Evolutionary conservation across 352 stramenopile genomes (phyloP).

Genomic region (Phytophthora sansomeana): DNA sequence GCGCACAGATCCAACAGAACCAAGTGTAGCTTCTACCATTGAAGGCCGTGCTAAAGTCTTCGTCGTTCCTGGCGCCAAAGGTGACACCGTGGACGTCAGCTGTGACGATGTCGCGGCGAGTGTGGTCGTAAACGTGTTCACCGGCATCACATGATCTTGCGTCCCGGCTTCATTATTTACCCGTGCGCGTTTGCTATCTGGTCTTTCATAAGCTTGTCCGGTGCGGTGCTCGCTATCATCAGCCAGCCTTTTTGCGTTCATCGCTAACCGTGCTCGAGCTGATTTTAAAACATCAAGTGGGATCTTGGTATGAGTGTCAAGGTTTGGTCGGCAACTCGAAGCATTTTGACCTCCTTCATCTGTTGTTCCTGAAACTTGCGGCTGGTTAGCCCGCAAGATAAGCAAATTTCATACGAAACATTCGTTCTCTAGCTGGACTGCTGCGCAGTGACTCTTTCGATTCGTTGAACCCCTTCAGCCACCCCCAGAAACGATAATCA

Average conservation of each 20-base stretch:
- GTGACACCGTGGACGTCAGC: background rate
- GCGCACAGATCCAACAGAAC: background rate
- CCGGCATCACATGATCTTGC: background rate
- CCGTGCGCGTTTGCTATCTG: conserved; percentile 26
- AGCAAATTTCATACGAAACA: conserved; percentile 35
- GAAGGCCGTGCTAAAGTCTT: conserved; percentile 1
- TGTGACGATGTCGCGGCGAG: conserved; percentile 1
- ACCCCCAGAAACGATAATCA: conserved; percentile 38
- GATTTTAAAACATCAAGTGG: conserved; percentile 18
- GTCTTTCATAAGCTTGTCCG: background rate
- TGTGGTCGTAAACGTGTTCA: background rate
- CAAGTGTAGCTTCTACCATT: background rate
- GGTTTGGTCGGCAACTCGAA: background rate
- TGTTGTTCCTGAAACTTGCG: background rate
- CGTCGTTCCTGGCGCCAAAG: background rate
- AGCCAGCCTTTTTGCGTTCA: conserved; percentile 14
- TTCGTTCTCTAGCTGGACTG: conserved; percentile 24
- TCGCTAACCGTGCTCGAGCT: conserved; percentile 8
- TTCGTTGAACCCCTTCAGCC: conserved; percentile 25
- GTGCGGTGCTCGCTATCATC: background rate
- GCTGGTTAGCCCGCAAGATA: conserved; percentile 23
- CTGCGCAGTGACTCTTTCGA: conserved; percentile 30
- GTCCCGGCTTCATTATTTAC: conserved; percentile 1
- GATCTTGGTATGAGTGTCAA: conserved; percentile 18
- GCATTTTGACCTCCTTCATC: background rate